Evolutionary conservation across 306 rosid genomes (phyloP).

Genomic region (Lathyrus oleraceus): DNA sequence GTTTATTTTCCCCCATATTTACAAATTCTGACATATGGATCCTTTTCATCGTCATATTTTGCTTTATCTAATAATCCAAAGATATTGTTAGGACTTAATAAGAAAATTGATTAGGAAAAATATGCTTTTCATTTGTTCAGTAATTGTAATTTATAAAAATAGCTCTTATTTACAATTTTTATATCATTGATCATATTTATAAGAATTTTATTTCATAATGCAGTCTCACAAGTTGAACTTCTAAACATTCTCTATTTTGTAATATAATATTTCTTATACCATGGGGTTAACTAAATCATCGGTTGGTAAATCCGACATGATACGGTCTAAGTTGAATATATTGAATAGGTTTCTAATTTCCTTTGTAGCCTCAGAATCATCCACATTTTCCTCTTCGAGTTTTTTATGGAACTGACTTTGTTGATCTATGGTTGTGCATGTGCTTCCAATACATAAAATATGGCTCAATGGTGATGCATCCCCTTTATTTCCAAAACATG

Average conservation of each 20-base stretch:
- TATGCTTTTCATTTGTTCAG: slow-evolving; percentile 35
- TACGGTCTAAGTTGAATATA: slow-evolving; percentile 73
- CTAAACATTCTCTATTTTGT: slow-evolving; percentile 34
- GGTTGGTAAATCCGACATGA: slow-evolving; percentile 85
- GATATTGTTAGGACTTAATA: slow-evolving; percentile 44
- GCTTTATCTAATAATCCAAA: slow-evolving; percentile 63
- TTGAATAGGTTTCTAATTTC: slow-evolving; percentile 64
- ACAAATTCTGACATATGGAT: slow-evolving; percentile 95
- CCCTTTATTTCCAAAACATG: slow-evolving; percentile 58
- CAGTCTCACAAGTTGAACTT: slow-evolving; percentile 35
- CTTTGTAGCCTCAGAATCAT: slow-evolving; percentile 57
- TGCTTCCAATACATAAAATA: slow-evolving; percentile 79
- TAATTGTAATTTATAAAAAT: slow-evolving; percentile 50
- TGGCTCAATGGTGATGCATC: slow-evolving; percentile 84
- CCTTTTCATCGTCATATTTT: slow-evolving; percentile 92
- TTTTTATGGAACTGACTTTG: slow-evolving; percentile 60
- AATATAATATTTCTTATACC: slow-evolving; percentile 46
- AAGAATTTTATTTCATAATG: slow-evolving; percentile 48
- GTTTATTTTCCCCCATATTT: slow-evolving; percentile 1
- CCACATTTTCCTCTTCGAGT: slow-evolving; percentile 59
- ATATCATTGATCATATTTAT: slow-evolving; percentile 40
- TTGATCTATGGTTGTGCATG: slow-evolving; percentile 71
- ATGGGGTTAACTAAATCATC: slow-evolving; percentile 77
- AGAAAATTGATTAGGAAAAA: slow-evolving; percentile 43
- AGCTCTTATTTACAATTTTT: slow-evolving; percentile 68